Base-by-base conservation (phyloP, 495 filamentous ascomycete genomes). In the Penicillium coffeae region DNA sequence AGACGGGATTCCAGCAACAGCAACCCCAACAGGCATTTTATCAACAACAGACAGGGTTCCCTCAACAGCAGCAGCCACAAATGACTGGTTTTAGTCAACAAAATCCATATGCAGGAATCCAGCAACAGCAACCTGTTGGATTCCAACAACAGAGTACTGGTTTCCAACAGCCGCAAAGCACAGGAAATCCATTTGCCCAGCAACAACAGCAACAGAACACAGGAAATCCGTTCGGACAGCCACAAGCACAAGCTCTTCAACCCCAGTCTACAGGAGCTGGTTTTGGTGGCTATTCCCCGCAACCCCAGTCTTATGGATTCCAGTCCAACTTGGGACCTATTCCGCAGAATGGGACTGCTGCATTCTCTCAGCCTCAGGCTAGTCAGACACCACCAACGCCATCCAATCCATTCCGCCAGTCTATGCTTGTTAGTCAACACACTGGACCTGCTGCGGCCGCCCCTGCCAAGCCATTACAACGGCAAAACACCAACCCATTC, bases 351-450 rank as follows among this genome's bases (percentile, higher is more conserved):
- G 70, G 78, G 32, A 63, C 76, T 34, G 59, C 79, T 3, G 65
- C 73, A 38, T 74, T 69, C 63, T 75, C 76, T 60, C 77, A 79
- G 51, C 65, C 70, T 37, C 75, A 73, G 43, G 49, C 47, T 8
- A 43, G 50, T 19, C 63, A 71, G 42, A 72, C 73, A 13, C 73
- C 81, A 30, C 72, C 78, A 42, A 86, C 86, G 48, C 78, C 71
- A 10, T 90, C 89, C 3, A 96, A 96, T 63, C 90, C 90, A 3
- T 96, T 95, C 74, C 79, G 90, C 33, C 85, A 88, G 59, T 93
- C 89, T 2, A 89, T 90, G 80, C 71, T 93, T 71, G 68, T 84
- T 60, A 75, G 72, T 45, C 54, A 72, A 62, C 62, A 72, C 61
- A 69, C 83, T 62, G 59, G 73, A 64, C 51, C 59, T 60, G 46